Evolutionary conservation across 1,139 yeast genomes (phyloP), one percentile per base, ranked within the genome.

Genomic region (Taphrina sp.): DNA sequence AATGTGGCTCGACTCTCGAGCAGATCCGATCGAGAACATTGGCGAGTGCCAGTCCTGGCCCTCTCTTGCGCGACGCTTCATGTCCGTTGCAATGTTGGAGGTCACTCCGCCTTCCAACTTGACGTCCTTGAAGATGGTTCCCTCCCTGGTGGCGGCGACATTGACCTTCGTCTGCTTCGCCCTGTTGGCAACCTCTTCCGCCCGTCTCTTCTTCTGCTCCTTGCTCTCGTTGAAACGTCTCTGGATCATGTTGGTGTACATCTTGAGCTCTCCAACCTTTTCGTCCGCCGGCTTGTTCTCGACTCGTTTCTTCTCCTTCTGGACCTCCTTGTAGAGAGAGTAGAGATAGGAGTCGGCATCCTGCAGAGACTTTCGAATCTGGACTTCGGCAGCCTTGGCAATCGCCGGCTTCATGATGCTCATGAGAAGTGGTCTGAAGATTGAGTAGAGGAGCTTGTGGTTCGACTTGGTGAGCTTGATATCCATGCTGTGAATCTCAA

Each of bases 11-110:
- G 57, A 23, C 29, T 39, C 52, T 24, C 49, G 24, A 28, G 46
- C 57, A 5, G 45, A 36, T 26, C 63, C 63, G n/a, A 61, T 37
- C 17, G 51, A 53, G 44, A 60, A 62, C 19, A 61, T 52, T 23
- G 61, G 56, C 12, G 63, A 60, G 36, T 38, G 54, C 64, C 64
- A 62, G 36, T 58, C 39, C 16, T 60, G 59, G 22, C 64, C 64
- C 29, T 57, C 53, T 17, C 34, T 44, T 0, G 63, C 63, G 52
- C 57, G 39, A 16, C 46, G 37, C 52, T 60, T 60, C 55, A 59
- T 59, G 51, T 56, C 56, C 4, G 61, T 55, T 3, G 62, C 60
- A 35, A 31, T 29, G 36, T 28, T 45, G 37, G 58, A 49, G 16
- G 54, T 37, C 22, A 57, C 34, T 1, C 62, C 60, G 17, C 49